Evolutionary conservation across 1,139 yeast species (phyloP), one percentile per base, ranked within the genome.

Genomic region (Scheffersomyces quercinus): DNA sequence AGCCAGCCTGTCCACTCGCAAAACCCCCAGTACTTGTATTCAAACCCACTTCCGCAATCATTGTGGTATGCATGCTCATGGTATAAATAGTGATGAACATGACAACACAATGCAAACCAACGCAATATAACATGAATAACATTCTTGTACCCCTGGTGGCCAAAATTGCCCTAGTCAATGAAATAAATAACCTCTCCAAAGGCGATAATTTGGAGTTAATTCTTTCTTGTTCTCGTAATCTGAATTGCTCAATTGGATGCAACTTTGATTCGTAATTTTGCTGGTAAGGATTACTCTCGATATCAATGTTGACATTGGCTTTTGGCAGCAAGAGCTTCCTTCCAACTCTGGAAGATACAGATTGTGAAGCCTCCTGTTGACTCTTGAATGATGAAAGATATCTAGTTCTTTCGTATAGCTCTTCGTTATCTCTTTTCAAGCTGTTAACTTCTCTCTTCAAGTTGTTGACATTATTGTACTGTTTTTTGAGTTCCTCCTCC

Each of bases 231-330:
- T 90, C 97, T 49, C 81, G 70, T 38, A 84, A 78, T 55, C 95
- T 79, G 66, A 91, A 88, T 56, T 83, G 88, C 54, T 88, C 95
- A 52, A 88, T 81, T 26, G 96, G 96, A 55, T 89, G 91, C 41
- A 88, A 68, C 43, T 83, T 86, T 41, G 83, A 85, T 56, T 90
- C 97, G 65, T 90, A 91, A 37, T 69, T 77, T 35, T 76, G 72
- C 40, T 79, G 79, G 58, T 84, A 83, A 34, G 78, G 75, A 49
- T 71, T 77, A 43, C 76, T 73, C 43, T 84, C 87, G 42, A 85
- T 81, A 41, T 83, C 82, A 38, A 69, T 73, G 9, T 56, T 46
- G 24, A 47, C 52, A 29, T 50, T 46, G 9, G 52, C 40, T 46
- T 60, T 67, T 7, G 77, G 75, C 28, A 63, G 62, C 34, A 68